These are phyloP conservation scores for Limnanthes douglasii DNA, from an alignment of 345 rosid species.

Conservation along the genomic window DNA sequence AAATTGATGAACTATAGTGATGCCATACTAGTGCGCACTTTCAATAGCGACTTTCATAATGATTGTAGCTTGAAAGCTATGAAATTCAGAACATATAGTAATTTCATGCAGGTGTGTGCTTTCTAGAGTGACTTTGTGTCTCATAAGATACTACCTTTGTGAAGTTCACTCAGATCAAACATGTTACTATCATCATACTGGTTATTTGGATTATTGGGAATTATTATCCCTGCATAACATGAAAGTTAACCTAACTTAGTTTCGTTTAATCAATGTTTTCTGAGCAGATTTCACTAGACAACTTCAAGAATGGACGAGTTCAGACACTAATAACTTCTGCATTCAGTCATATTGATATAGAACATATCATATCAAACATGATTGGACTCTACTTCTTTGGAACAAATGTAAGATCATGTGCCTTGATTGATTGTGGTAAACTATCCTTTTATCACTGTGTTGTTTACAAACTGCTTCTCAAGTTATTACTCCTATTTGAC, in stretches of 20 bases:
- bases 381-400: conserved; percentile 94
- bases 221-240: too few species aligned
- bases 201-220: too few species aligned
- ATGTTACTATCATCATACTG: too few species aligned
- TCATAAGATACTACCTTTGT: too few species aligned
- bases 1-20: too few species aligned
- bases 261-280: conserved; percentile 8
- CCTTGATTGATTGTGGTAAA: conserved; percentile 5
- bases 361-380: conserved; percentile 68
- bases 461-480: conserved; percentile 1
- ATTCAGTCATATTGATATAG: conserved; percentile 63
- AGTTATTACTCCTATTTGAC: too few species aligned
- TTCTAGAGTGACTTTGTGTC: not conserved
- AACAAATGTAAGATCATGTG: conserved; percentile 28
- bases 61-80: too few species aligned
- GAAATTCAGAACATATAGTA: not conserved
- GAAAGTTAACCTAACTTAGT: too few species aligned
- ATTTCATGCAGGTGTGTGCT: not conserved
- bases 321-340: conserved; percentile 72
- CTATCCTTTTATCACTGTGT: too few species aligned
- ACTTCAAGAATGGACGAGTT: conserved; percentile 43
- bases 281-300: conserved; percentile 73
- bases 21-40: too few species aligned
- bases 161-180: too few species aligned
- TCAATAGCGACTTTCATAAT: too few species aligned